Conservation (phyloP, 768 basidiomycete species). For the Collybia nuda region DNA sequence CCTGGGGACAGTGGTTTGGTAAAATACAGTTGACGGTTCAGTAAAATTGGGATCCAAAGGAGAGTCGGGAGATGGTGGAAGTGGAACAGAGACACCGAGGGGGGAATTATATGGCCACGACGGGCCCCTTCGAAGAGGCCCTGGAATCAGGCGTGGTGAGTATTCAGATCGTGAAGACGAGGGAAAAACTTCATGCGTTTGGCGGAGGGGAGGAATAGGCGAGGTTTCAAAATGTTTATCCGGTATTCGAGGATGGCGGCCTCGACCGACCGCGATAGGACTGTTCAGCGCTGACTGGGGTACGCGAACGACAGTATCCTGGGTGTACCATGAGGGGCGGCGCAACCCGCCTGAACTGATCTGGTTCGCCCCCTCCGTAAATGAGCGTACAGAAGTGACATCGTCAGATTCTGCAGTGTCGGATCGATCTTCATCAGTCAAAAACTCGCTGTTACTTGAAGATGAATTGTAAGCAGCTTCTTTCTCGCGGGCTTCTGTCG, state of each 20-base stretch:
- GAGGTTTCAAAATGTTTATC: constrained; percentile 17
- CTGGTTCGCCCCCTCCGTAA: constrained; percentile 47
- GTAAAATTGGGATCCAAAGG: constrained; percentile 25
- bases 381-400: constrained; percentile 66
- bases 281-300: constrained; percentile 15
- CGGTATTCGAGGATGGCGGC: constrained; percentile 23
- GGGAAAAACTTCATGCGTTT: constrained; percentile 15
- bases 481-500: constrained; percentile 57
- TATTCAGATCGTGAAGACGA: constrained; percentile 35
- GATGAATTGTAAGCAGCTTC: constrained; percentile 47
- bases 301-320: constrained; percentile 24
- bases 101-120: constrained; percentile 35
- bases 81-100: constrained; percentile 36
- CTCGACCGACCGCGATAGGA: constrained; percentile 18
- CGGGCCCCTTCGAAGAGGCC: constrained; percentile 39
- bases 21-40: constrained; percentile 63
- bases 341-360: constrained; percentile 30
- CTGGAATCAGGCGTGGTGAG: constrained; percentile 43
- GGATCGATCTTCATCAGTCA: constrained; percentile 69
- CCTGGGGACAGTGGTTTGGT: constrained; percentile 55
- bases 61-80: constrained; percentile 51
- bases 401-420: constrained; percentile 68
- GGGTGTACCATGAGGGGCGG: constrained; percentile 50
- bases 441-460: constrained; percentile 62
- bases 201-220: constrained; percentile 13